Evolutionary conservation across 2,329 filamentous ascomycete species (phyloP).

Genomic region (Fusarium nanum): DNA sequence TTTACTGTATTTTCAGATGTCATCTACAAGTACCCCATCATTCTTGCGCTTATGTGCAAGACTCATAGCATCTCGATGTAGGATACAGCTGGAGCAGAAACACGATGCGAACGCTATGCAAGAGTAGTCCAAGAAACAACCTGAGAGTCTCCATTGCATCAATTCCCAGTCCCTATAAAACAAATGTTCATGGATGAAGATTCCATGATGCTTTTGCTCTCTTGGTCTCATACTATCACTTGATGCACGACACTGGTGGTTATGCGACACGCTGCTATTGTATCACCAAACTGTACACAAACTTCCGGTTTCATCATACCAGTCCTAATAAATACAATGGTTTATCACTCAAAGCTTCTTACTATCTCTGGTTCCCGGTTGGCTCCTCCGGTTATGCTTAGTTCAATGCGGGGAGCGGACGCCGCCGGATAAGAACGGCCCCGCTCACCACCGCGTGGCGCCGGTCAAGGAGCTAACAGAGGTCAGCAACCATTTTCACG

Average conservation of each 20-base stretch:
- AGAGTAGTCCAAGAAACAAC: neutral
- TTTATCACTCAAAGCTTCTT: neutral
- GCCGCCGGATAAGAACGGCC: conserved; percentile 20
- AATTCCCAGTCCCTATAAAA: fast-evolving
- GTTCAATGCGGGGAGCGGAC: neutral
- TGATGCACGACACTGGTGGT: neutral
- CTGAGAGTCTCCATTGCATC: too few relatives aligned
- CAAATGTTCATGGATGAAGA: neutral
- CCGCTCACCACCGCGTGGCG: neutral
- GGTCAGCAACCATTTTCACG: neutral
- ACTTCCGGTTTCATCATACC: neutral
- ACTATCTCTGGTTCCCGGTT: neutral
- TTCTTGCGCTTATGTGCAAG: neutral
- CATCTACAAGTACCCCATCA: neutral
- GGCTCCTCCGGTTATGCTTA: neutral
- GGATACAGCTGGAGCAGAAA: neutral
- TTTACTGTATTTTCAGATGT: fast-evolving
- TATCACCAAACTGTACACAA: neutral
- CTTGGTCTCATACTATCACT: neutral
- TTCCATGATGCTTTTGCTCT: neutral
- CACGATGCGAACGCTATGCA: neutral
- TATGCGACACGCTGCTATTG: neutral
- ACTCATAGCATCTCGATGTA: neutral
- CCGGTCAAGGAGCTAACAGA: neutral
- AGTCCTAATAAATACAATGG: neutral